phyloP scores from a whole-genome alignment of 1,284 basidiomycete genomes.

The Stygiomarasmius scandens region DNA sequence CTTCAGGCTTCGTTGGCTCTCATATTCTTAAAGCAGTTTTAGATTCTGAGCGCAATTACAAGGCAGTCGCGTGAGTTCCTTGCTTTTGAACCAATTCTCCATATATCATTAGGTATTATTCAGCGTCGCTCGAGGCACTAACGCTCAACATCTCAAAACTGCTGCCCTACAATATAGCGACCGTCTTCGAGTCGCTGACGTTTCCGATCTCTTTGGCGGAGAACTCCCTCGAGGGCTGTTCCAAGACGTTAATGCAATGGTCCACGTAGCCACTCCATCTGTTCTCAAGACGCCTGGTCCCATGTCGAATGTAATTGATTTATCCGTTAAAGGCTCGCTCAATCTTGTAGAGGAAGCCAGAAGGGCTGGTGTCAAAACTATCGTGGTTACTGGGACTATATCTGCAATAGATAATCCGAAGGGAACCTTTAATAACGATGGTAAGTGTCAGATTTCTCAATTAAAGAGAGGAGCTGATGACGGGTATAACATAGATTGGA shows the following conservation, averaged over 20 bases:
- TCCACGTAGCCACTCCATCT: constrained; percentile 14
- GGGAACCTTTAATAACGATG: constrained; percentile 3
- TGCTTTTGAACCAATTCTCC: background rate
- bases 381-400: constrained; percentile 20
- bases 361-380: constrained; percentile 15
- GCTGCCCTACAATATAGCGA: background rate
- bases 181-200: constrained; percentile 9
- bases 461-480: background rate
- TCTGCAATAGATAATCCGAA: constrained; percentile 4
- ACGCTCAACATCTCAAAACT: constrained; percentile 5
- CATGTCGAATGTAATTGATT: constrained; percentile 7
- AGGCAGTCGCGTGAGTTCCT: constrained; percentile 21
- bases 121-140: constrained; percentile 12
- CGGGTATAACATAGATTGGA: constrained; percentile 17
- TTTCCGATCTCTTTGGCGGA: constrained; percentile 11
- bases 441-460: background rate
- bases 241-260: constrained; percentile 10
- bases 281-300: constrained; percentile 1
- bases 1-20: constrained; percentile 28
- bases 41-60: constrained; percentile 22
- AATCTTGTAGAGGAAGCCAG: constrained; percentile 18
- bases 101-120: background rate
- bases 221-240: constrained; percentile 4
- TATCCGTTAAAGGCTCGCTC: constrained; percentile 9
- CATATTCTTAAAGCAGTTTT: constrained; percentile 24